Conservation (phyloP, 495 filamentous ascomycete species). For the Hypoxylon trugodes region DNA sequence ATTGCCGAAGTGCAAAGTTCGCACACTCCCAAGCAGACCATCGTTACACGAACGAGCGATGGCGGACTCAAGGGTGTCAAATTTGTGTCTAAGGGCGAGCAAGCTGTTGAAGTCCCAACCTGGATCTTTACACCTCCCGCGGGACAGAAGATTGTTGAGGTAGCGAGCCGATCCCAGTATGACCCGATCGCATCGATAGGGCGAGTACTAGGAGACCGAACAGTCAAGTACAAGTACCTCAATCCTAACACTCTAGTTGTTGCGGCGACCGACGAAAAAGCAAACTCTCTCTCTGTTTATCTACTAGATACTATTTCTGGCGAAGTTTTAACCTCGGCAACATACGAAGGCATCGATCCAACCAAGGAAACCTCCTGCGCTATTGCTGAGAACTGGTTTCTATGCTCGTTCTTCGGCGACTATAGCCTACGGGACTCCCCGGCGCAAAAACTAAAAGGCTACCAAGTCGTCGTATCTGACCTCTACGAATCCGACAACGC, state of each 20-base stretch:
- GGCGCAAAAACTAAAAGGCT: constrained; percentile 73
- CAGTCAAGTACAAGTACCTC: constrained; percentile 96
- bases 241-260: constrained; percentile 87
- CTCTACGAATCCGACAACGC: constrained; percentile 84
- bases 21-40: constrained; percentile 54
- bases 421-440: constrained; percentile 57
- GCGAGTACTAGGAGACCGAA: constrained; percentile 87
- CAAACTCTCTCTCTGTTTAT: constrained; percentile 71
- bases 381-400: constrained; percentile 94
- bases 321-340: constrained; percentile 72
- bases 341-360: constrained; percentile 77
- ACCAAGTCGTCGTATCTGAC: constrained; percentile 87
- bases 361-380: constrained; percentile 76
- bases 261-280: constrained; percentile 68
- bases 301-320: constrained; percentile 90
- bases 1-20: constrained; percentile 49
- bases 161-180: constrained; percentile 73
- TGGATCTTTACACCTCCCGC: constrained; percentile 80
- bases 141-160: constrained; percentile 70
- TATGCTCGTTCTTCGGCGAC: constrained; percentile 84
- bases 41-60: constrained; percentile 70
- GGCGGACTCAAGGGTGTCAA: constrained; percentile 69
- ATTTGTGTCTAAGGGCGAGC: constrained; percentile 52
- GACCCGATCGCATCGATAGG: constrained; percentile 96
- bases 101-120: constrained; percentile 59